Evolutionary conservation across 257 asterid species (phyloP).

Genomic region (Nicotiana tabacum): DNA sequence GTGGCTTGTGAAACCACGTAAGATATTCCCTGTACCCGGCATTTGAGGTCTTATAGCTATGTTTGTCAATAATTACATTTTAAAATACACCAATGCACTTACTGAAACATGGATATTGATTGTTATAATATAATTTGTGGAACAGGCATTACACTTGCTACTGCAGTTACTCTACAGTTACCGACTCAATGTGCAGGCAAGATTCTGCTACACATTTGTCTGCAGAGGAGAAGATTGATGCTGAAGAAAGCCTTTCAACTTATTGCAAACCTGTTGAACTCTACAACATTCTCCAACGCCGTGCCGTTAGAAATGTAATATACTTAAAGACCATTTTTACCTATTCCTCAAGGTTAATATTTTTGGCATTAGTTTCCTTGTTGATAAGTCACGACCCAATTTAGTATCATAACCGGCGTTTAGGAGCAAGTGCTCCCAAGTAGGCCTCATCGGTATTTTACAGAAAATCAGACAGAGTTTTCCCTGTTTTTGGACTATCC

Average conservation of each 20-base stretch:
- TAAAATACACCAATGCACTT: slow-evolving; percentile 21
- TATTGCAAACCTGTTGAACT: slow-evolving; percentile 97
- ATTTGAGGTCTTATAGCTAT: slow-evolving; percentile 16
- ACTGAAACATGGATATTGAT: slow-evolving; percentile 22
- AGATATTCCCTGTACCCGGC: slow-evolving; percentile 27
- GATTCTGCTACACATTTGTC: slow-evolving; percentile 81
- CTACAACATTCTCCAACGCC: not conserved
- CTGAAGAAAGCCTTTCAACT: slow-evolving; percentile 87
- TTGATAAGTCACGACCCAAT: too few species aligned
- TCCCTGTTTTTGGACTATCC: too few species aligned
- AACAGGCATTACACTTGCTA: slow-evolving; percentile 64
- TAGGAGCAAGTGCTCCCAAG: too few species aligned
- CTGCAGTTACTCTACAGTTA: slow-evolving; percentile 78
- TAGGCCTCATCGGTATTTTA: too few species aligned
- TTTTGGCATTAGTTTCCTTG: too few species aligned
- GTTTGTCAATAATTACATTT: slow-evolving; percentile 17
- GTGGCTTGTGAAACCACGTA: slow-evolving; percentile 62
- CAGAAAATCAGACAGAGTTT: too few species aligned
- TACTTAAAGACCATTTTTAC: too few species aligned
- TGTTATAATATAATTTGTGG: slow-evolving; percentile 34
- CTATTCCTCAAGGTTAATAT: too few species aligned
- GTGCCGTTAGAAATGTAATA: too few species aligned
- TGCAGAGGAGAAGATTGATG: slow-evolving; percentile 84
- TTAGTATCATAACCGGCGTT: too few species aligned
- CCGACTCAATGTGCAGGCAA: slow-evolving; percentile 91